Conservation (phyloP, 2,329 filamentous ascomycete species). For the Colletotrichum tropicicola region DNA sequence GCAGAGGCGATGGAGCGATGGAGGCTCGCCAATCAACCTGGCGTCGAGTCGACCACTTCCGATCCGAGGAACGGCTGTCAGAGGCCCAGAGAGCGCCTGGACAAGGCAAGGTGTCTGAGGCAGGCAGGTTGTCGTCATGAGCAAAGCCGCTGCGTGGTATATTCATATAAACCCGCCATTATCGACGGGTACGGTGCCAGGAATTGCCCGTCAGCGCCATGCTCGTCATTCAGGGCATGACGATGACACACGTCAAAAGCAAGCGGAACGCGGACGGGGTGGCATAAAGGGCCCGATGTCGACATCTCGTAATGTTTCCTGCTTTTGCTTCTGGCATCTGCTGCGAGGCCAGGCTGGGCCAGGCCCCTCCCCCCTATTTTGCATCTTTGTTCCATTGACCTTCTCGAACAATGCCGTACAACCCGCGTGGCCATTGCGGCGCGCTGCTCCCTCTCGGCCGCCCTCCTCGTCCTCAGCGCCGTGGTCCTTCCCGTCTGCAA, state of each 20-base stretch:
- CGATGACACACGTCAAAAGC: not conserved
- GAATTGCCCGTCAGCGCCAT: constrained; percentile 1
- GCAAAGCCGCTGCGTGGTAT: not conserved
- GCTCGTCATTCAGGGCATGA: constrained; percentile 21
- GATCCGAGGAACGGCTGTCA: not conserved
- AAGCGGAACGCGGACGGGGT: not conserved
- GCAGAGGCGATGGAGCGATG: not conserved
- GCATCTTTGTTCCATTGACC: constrained; percentile 22
- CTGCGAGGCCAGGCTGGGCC: not conserved
- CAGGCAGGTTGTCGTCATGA: not conserved
- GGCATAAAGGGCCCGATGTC: not conserved
- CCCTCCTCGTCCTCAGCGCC: too few species aligned
- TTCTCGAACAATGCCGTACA: constrained; percentile 29
- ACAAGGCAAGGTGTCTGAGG: too few species aligned
- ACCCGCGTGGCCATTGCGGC: not conserved
- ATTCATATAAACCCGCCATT: not conserved
- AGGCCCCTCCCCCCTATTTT: constrained; percentile 1
- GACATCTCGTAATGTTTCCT: not conserved
- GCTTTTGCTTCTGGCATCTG: not conserved
- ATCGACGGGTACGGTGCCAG: not conserved
- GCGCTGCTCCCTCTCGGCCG: too few species aligned
- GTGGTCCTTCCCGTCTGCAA: not conserved
- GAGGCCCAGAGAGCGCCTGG: too few species aligned
- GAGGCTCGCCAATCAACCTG: not conserved
- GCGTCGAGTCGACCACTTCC: not conserved